Evolutionary conservation across 2,329 filamentous ascomycete species (phyloP).

Genomic region (Verticillium isaacii): DNA sequence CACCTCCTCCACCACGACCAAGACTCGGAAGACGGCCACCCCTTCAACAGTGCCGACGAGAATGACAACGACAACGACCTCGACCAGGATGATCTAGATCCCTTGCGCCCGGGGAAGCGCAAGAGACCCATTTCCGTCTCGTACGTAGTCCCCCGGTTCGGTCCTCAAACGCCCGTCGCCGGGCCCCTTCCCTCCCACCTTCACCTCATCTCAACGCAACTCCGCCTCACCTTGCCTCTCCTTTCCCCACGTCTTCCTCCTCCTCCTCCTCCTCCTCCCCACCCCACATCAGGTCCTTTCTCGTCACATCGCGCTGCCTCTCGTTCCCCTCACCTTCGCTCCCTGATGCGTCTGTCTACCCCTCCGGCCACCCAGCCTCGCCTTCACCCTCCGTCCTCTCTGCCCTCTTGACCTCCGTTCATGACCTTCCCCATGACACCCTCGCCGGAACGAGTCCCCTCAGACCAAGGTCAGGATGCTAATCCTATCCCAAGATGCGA

Average conservation of each 20-base stretch:
- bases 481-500: constrained; percentile 55
- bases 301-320: background rate
- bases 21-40: constrained; percentile 44
- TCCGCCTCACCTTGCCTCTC: constrained; percentile 2
- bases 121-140: constrained; percentile 58
- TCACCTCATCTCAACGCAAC: background rate
- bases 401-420: background rate
- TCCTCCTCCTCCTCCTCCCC: background rate
- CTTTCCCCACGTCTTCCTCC: constrained; percentile 2
- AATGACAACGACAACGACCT: constrained; percentile 35
- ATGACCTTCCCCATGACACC: constrained; percentile 9
- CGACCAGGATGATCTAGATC: constrained; percentile 40
- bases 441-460: constrained; percentile 11
- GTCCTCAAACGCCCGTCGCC: background rate
- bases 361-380: constrained; percentile 3
- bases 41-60: constrained; percentile 37
- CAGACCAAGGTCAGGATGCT: constrained; percentile 24
- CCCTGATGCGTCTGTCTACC: background rate
- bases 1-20: constrained; percentile 19
- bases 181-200: background rate
- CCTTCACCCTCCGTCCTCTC: constrained; percentile 1
- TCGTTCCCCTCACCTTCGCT: background rate
- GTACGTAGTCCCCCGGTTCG: constrained; percentile 31
- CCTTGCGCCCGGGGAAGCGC: constrained; percentile 45
- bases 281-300: constrained; percentile 4